Evolutionary conservation across 805 yeast genomes (phyloP), one percentile per base, ranked within the genome.

Genomic region (Pichia rugopelliculosa): DNA sequence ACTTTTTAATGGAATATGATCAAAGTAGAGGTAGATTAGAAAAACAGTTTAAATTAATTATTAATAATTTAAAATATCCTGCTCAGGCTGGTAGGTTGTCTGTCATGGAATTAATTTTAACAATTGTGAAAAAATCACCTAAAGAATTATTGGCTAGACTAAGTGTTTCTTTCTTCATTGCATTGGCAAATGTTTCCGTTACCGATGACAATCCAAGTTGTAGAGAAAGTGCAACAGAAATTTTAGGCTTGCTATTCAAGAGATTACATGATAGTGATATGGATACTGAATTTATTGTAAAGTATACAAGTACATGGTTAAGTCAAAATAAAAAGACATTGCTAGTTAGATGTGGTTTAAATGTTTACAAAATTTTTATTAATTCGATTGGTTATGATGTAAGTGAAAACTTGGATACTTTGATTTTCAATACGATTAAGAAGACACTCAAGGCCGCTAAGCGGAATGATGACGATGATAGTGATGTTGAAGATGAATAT

Each of bases 1-100:
- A 82, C 57, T 93, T 93, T 57, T 67, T 93, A 59, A 84, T 88
- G 84, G 96, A 89, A 57, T 93, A 87, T 59, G 98, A 96, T 57
- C 97, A 91, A 68, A 89, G 98, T 27, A 75, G 82, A 56, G 89
- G 91, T 4, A 77, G 87, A 53, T 63, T 93, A 42, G 93, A 86
- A 53, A 86, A 83, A 56, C 95, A 87, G 54, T 82, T 91, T 66
- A 80, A 82, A 53, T 81, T 84, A 60, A 71, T 93, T 64, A 85
- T 90, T 9, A 79, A 78, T 47, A 93, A 93, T 62, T 69, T 93
- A 53, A 75, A 80, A 22, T 93, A 93, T 61, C 90, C 95, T 5
- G 81, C 95, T 4, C 85, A 85, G 49, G 74, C 79, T 38, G 99
- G 99, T 45, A 74, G 97, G 45, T 83, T 84, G 54, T 87, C 97